Base-by-base conservation (phyloP, 345 rosid species). In the Salix caprea region DNA sequence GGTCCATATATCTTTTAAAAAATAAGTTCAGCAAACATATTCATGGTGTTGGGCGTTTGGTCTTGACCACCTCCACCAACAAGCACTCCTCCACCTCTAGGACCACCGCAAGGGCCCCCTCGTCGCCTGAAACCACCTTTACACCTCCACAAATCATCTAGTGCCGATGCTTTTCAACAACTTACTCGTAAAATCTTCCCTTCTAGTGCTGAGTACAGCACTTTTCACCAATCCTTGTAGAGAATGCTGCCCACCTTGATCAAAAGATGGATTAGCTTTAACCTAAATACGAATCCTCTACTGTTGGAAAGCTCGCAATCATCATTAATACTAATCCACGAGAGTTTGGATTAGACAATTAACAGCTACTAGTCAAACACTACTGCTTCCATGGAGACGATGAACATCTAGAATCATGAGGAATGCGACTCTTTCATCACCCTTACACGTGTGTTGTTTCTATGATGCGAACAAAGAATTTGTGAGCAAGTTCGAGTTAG, bases 41-140 rank as follows among this genome's bases (percentile, higher is more conserved):
- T 73, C 19, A 74, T 74, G 77, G 76, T 77, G 74, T 28, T 68
- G 74, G 67, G 67, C 5, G 70, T 61, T 73, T 70, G 79, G 72
- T 81, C 14, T 69, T 70, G 87, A 81, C 82, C 74, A 32, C 69
- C 70, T 30, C 84, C 82, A 73, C 82, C 81, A 70, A 60, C 68
- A 21, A 65, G 85, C 82, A 79, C 82, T 69, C 3, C 21, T 68
- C 46, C 68, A 46, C 42, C 75, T 36, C 72, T 54, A 64, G 7
- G 73, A 60, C 61, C 40, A 72, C 56, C 82, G 78, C 8, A 15
- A 19, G 76, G 80, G 18, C 64, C 80, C 77, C 34, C 34, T 44
- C 24, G 0, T 14, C 4, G 42, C 58, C 18, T 46, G 58, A 70
- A 0, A 46, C 30, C 24, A n/a, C 42, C 79, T 78, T 81, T 74